Evolutionary conservation across 2,329 filamentous ascomycete genomes (phyloP), one percentile per base, ranked within the genome.

Genomic region (Escovopsis sp.): DNA sequence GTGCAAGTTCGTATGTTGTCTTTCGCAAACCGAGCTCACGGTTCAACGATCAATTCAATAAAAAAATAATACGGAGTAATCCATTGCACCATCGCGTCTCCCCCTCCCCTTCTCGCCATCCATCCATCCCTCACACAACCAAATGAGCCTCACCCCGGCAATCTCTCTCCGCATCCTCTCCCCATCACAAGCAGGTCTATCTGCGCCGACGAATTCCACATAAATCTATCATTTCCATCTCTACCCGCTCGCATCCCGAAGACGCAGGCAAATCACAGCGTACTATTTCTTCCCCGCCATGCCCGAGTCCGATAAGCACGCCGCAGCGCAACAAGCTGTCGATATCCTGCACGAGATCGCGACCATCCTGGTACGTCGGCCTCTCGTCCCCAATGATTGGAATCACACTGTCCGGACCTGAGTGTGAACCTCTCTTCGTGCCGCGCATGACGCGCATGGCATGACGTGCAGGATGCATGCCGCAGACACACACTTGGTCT

Each of bases 331-430:
- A 52, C 82, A 89, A 56, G 84, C 83, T 41, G 83, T 91, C 48
- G 82, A 87, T 58, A 86, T 89, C 39, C 72, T 87, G 28, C 77
- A 85, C 52, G 85, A 91, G 59, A 89, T 91, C 50, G 82, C 89
- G 40, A 91, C 85, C 36, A 81, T 98, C 42, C 72, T 98, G 50
- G 89, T 95, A 66, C 52, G 76, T 66, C 35, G 15, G 7, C 10
- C 6, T 6, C 12, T 12, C 6, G 9, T n/a, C 1, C 33, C 6
- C 23, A 23, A 23, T 23, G 23, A 6, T 6, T 4, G 23, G 23
- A 23, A 23, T 6, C 23, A 23, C 23, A 23, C 23, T 23, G 23
- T 23, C 23, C 23, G 23, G 23, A 6, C 6, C 33, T 26, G 38
- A 12, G 3, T 23, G 34, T 23, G 15, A 10, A 23, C 10, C 32